Base-by-base conservation (phyloP, 2,329 filamentous ascomycete species). In the Thermoascus crustaceus region DNA sequence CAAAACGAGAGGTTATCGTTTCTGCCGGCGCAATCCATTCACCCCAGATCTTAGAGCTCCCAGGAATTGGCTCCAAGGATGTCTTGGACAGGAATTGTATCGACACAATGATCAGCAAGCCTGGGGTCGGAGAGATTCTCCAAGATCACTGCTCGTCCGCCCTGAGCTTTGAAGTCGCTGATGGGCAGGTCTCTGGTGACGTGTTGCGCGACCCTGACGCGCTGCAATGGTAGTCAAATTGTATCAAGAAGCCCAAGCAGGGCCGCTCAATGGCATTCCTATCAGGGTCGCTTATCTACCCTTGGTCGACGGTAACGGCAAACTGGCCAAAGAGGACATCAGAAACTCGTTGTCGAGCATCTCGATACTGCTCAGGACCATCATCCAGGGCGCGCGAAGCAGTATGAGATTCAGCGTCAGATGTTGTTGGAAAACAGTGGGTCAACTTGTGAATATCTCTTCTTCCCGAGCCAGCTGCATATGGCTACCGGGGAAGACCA, bases 1-100 rank as follows among this genome's bases (percentile, higher is more conserved):
- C 49, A 43, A 54, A 48, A 19, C 53, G 55, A 34, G 77, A 82
- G 47, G 67, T 81, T 5, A 67, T 82, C 23, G 53, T 83, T 3
- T 71, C 71, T 2, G 75, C 73, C 1, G 78, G 78, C 0, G 70
- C 65, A 26, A 57, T 73, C 24, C 69, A 71, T 47, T 75, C 71
- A 7, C 78, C 70, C 2, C 73, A 72, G 54, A 58, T 76, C 7
- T 68, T 74, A 7, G 76, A 82, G 45, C 59, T 79, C 2, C 79
- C 75, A 0, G 78, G 78, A 0, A 66, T 82, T 21, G 78, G 78
- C 3, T 58, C 64, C 30, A 53, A 58, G 3, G 51, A 61, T 1
- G 47, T 71, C 10, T 57, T 75, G 5, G 40, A 57, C 3, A 49
- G 49, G 2, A 61, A 61, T 5, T 58, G 58, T 1, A 61, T 74